Percentiles rank a stretch among this genome's conserved stretches.
These are phyloP conservation scores for Calocera cornea DNA, from an alignment of 768 basidiomycete species.

Conservation along the genomic window DNA sequence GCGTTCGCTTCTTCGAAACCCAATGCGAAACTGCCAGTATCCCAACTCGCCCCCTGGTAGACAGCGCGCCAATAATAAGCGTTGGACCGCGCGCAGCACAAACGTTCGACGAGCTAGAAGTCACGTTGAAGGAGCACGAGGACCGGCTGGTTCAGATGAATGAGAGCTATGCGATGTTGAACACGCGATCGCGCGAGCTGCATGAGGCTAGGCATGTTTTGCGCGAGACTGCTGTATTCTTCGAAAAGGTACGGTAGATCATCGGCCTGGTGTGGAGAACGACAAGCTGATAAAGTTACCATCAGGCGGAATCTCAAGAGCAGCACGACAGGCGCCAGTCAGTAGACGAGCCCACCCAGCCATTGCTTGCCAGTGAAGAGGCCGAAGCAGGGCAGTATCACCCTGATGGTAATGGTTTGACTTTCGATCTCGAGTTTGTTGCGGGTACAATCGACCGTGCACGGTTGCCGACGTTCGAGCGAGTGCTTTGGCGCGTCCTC, in stretches of 20 bases:
- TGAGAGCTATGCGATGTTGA: conserved; percentile 75
- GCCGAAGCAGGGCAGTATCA: conserved; percentile 36
- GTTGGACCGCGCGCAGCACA: conserved; percentile 88
- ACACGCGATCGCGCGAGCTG: conserved; percentile 72
- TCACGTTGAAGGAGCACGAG: conserved; percentile 77
- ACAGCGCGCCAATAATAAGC: conserved; percentile 74
- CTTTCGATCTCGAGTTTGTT: conserved; percentile 87
- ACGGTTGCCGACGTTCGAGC: conserved; percentile 85
- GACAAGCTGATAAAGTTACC: neutral
- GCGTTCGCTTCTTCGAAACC: conserved; percentile 73
- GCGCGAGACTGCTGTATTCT: conserved; percentile 90
- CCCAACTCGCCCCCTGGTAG: conserved; percentile 70
- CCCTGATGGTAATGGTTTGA: conserved; percentile 21
- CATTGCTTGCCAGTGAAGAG: conserved; percentile 84
- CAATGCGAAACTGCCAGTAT: conserved; percentile 81
- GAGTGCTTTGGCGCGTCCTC: conserved; percentile 93
- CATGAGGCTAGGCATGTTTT: conserved; percentile 91
- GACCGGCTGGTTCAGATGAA: conserved; percentile 78
- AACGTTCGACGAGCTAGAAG: conserved; percentile 84
- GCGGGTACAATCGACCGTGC: conserved; percentile 91
- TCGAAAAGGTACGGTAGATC: conserved; percentile 50
- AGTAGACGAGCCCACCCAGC: conserved; percentile 82
- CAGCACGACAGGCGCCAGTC: conserved; percentile 69
- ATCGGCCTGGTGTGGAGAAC: neutral
- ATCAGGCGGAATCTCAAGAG: conserved; percentile 63